These are phyloP conservation scores for Arthrobotrys conoides DNA, from an alignment of 2,329 filamentous ascomycete genomes.

Conservation along the genomic window DNA sequence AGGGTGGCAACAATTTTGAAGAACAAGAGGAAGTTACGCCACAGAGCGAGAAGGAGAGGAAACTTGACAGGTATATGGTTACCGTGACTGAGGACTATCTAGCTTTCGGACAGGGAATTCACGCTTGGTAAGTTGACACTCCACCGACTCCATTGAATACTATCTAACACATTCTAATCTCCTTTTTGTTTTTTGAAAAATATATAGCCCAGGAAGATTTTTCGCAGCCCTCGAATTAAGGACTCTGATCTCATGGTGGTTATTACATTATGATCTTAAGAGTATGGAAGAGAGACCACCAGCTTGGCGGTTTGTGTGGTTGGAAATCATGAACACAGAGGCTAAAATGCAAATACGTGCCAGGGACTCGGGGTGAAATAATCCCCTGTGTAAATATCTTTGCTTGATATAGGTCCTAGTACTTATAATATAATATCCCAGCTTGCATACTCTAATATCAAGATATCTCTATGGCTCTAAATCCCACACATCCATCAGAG, in stretches of 20 bases:
- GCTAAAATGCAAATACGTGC: slow-evolving; percentile 47
- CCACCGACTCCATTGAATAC: too few species aligned
- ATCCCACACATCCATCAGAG: not conserved
- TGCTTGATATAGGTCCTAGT: not conserved
- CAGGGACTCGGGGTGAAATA: slow-evolving; percentile 3
- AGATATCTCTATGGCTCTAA: too few species aligned
- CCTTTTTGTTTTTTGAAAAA: not conserved
- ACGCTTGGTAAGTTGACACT: slow-evolving; percentile 47
- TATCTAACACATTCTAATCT: not conserved
- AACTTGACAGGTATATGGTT: slow-evolving; percentile 59
- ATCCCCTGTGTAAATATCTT: not conserved
- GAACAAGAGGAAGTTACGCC: slow-evolving; percentile 38
- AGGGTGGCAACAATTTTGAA: not conserved
- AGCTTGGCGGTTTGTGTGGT: slow-evolving; percentile 30
- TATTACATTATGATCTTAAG: slow-evolving; percentile 56
- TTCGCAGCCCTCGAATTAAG: slow-evolving; percentile 50
- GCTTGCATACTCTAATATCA: not conserved
- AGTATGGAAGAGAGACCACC: slow-evolving; percentile 36
- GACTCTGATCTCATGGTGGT: slow-evolving; percentile 49
- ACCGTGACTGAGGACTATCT: slow-evolving; percentile 57
- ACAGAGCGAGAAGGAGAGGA: slow-evolving; percentile 44
- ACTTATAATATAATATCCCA: not conserved
- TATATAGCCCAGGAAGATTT: slow-evolving; percentile 53
- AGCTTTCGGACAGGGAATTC: slow-evolving; percentile 45
- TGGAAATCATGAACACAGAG: slow-evolving; percentile 54